Evolutionary conservation across 306 rosid genomes (phyloP).

Genomic region (Glycine tomentella): DNA sequence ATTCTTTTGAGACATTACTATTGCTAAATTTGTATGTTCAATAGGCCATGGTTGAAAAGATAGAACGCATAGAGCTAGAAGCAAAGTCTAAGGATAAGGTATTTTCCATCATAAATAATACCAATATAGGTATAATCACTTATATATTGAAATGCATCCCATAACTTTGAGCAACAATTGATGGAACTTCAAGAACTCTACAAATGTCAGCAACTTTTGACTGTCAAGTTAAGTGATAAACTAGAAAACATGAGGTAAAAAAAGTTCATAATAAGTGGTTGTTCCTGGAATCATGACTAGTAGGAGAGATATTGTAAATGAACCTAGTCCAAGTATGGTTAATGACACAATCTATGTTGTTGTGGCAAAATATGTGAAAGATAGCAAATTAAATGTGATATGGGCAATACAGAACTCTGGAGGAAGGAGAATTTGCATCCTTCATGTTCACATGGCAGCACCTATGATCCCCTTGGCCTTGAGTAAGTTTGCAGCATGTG

Average conservation of each 20-base stretch:
- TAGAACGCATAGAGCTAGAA: conserved; percentile 93
- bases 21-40: conserved; percentile 39
- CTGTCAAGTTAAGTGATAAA: conserved; percentile 79
- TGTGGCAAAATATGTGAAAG: too few relatives aligned
- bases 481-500: too few relatives aligned
- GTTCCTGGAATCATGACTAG: too few relatives aligned
- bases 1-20: conserved; percentile 37
- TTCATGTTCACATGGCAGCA: too few relatives aligned
- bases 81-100: conserved; percentile 97
- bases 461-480: too few relatives aligned
- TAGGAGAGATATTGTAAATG: too few relatives aligned
- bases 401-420: too few relatives aligned
- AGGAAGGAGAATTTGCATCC: too few relatives aligned
- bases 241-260: conserved; percentile 85
- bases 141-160: too few relatives aligned
- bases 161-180: conserved; percentile 67
- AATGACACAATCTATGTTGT: too few relatives aligned
- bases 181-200: conserved; percentile 92
- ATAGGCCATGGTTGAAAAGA: conserved; percentile 96
- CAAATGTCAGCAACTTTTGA: conserved; percentile 82
- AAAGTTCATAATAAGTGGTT: background rate
- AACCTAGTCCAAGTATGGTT: too few relatives aligned
- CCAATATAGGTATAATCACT: conserved; percentile 22
- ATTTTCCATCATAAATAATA: conserved; percentile 42
- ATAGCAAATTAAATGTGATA: too few relatives aligned